phyloP scores from a whole-genome alignment of 768 basidiomycete genomes.

The Podaxis carcinomalis region DNA sequence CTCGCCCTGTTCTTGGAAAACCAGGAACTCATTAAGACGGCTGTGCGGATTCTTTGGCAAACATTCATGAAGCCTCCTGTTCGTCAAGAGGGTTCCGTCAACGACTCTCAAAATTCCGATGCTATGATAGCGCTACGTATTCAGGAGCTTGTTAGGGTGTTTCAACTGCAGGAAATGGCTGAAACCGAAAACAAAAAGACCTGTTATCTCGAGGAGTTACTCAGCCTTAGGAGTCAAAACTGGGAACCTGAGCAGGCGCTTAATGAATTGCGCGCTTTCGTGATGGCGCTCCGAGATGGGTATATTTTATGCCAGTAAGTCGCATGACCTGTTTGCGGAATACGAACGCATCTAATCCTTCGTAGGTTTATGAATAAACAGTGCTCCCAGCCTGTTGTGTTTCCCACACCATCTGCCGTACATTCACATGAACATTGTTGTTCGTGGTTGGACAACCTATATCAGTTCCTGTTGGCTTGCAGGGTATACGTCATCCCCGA shows the following conservation, averaged over 20 bases:
- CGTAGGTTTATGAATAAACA: background rate
- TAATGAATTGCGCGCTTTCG: background rate
- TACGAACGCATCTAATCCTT: background rate
- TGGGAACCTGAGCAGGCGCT: background rate
- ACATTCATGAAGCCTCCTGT: background rate
- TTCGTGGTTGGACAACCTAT: background rate
- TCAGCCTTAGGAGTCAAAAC: background rate
- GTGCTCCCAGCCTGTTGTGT: background rate
- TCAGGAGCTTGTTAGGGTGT: background rate
- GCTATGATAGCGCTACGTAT: background rate
- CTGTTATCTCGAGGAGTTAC: background rate
- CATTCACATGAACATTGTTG: background rate
- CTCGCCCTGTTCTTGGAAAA: background rate
- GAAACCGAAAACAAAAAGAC: background rate
- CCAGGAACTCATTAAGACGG: background rate
- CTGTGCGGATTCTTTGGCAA: background rate
- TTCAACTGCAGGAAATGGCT: background rate
- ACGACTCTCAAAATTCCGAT: background rate
- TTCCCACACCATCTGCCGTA: background rate
- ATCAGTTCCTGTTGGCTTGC: background rate
- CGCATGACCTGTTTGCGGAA: no score
- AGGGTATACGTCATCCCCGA: background rate
- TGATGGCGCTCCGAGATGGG: background rate
- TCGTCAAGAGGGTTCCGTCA: no score
- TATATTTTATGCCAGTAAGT: conserved; percentile 2